Percentiles rank a stretch among this genome's conserved stretches.
These are phyloP conservation scores for Stipa capillata DNA, from an alignment of 176 grass and related monocot genomes.

Conservation along the genomic window DNA sequence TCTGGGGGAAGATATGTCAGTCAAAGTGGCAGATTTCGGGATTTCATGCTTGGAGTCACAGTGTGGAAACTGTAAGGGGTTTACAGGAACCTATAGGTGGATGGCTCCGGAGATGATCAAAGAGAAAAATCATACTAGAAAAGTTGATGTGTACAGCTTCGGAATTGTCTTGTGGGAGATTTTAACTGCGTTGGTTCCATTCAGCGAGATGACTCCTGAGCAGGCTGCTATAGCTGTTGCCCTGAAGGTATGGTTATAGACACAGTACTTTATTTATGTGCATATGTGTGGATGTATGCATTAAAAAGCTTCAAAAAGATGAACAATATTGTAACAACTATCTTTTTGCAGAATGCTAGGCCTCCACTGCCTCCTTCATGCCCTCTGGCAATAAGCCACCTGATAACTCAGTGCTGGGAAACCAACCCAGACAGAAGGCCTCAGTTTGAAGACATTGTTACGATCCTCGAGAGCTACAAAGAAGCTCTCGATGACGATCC, in stretches of 20 bases:
- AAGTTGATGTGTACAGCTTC: conserved; percentile 97
- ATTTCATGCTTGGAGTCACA: conserved; percentile 95
- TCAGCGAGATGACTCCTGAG: conserved; percentile 86
- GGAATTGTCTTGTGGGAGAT: conserved; percentile 95
- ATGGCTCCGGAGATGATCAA: conserved; percentile 99
- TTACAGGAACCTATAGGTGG: conserved; percentile 94
- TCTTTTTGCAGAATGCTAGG: conserved; percentile 64
- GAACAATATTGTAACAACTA: background rate
- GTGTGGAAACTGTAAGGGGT: conserved; percentile 77
- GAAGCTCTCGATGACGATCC: conserved; percentile 61
- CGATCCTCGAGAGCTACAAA: conserved; percentile 62
- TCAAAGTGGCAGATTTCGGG: conserved; percentile 96
- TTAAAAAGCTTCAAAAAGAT: background rate
- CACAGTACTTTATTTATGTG: background rate
- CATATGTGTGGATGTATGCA: background rate
- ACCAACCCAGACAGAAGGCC: conserved; percentile 70
- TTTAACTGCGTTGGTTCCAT: conserved; percentile 76
- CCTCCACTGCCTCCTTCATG: conserved; percentile 76
- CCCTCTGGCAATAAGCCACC: conserved; percentile 82
- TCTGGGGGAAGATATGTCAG: conserved; percentile 84
- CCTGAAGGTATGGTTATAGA: conserved; percentile 66
- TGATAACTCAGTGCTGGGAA: conserved; percentile 86
- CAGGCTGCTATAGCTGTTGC: conserved; percentile 94
- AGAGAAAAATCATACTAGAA: conserved; percentile 88
- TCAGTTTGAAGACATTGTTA: conserved; percentile 75